phyloP scores from a whole-genome alignment of 2,329 filamentous ascomycete species.

The Rugonectria rugulosa region DNA sequence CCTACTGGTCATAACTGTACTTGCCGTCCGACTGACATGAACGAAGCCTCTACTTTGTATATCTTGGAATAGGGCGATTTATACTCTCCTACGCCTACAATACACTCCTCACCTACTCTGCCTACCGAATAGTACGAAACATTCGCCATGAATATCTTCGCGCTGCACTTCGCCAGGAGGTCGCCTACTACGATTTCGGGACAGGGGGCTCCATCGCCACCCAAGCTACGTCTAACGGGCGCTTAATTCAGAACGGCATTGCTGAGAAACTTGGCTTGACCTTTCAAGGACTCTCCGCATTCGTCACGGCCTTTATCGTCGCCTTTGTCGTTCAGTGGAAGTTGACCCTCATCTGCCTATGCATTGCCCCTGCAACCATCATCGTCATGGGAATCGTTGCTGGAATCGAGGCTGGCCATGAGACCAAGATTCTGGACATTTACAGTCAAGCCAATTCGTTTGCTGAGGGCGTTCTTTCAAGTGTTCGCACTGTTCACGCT shows the following conservation, averaged over 20 bases:
- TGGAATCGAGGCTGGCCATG: conserved; percentile 40
- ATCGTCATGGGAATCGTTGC: conserved; percentile 45
- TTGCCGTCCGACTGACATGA: conserved; percentile 36
- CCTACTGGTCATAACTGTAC: conserved; percentile 46
- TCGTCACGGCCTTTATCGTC: conserved; percentile 49
- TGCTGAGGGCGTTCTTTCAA: conserved; percentile 48
- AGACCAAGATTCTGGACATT: conserved; percentile 45
- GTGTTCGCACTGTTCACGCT: conserved; percentile 51
- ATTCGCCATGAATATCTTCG: conserved; percentile 58
- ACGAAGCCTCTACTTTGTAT: conserved; percentile 63
- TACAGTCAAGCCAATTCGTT: conserved; percentile 46
- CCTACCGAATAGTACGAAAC: conserved; percentile 58
- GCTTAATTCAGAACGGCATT: conserved; percentile 51
- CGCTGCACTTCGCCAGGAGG: conserved; percentile 57
- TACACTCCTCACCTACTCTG: conserved; percentile 55
- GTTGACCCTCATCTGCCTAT: conserved; percentile 51
- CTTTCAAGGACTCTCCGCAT: conserved; percentile 48
- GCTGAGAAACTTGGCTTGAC: conserved; percentile 50
- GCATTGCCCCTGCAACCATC: conserved; percentile 42
- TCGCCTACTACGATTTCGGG: conserved; percentile 57
- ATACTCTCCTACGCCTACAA: conserved; percentile 56
- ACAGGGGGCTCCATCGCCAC: conserved; percentile 52
- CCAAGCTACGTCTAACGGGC: conserved; percentile 49
- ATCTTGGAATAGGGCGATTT: conserved; percentile 64
- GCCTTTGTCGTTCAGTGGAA: conserved; percentile 53